phyloP scores from a whole-genome alignment of 371 early-diverging fungal genomes.

The Mucor lusitanicus region DNA sequence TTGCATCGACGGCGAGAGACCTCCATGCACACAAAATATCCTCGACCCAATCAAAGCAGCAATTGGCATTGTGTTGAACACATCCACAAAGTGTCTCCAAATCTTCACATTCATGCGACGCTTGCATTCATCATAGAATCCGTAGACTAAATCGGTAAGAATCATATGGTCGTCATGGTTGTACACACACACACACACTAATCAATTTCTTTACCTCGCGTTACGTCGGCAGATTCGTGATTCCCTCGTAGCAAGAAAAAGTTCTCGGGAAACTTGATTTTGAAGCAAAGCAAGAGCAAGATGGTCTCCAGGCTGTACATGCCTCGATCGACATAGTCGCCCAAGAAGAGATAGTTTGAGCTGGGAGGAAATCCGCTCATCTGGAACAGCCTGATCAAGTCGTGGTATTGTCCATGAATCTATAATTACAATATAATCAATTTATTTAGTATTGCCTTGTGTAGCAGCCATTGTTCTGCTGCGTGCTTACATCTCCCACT shows the following conservation, averaged over 20 bases:
- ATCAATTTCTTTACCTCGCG: constrained; percentile 62
- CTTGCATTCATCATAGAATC: constrained; percentile 99
- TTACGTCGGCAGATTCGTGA: constrained; percentile 96
- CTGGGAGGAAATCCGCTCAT: constrained; percentile 84
- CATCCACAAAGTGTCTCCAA: constrained; percentile 95
- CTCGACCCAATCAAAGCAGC: constrained; percentile 92
- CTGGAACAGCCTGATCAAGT: constrained; percentile 87
- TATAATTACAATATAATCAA: constrained; percentile 8
- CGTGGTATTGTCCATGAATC: constrained; percentile 92
- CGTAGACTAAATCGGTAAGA: constrained; percentile 69
- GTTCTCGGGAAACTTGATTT: constrained; percentile 95
- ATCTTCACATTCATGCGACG: constrained; percentile 87
- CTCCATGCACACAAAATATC: constrained; percentile 98
- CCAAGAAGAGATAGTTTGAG: constrained; percentile 91
- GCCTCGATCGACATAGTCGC: constrained; percentile 98
- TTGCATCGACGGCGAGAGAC: constrained; percentile 45
- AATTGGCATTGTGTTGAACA: constrained; percentile 96
- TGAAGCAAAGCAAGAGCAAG: constrained; percentile 89
- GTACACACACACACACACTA: background rate
- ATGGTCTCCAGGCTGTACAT: constrained; percentile 96
- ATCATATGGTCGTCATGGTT: background rate
- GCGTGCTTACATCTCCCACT: constrained; percentile 78
- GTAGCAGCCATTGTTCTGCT: background rate
- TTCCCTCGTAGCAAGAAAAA: constrained; percentile 97
- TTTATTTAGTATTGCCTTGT: background rate